Evolutionary conservation across 2,329 filamentous ascomycete genomes (phyloP), one percentile per base, ranked within the genome.

Genomic region (Verticillium alfalfae): DNA sequence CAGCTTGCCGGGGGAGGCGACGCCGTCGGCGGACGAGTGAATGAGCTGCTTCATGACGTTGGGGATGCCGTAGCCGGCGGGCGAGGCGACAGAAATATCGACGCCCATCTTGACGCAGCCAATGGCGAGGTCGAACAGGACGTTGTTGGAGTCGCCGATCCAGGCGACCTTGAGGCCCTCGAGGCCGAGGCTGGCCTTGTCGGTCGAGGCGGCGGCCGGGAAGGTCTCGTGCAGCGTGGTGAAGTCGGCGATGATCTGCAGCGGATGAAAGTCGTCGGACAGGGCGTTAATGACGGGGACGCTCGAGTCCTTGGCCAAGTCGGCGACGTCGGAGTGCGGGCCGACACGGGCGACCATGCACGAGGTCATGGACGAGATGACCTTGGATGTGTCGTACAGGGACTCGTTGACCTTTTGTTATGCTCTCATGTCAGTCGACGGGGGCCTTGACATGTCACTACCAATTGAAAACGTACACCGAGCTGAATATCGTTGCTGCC

Each of bases 141-240:
- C 94, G 69, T 99, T 99, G 79, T 98, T 99, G 12, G 93, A 92
- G 73, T 99, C 94, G 60, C 94, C 94, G 56, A 99, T 83, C 95
- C 95, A 99, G 16, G 95, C 94, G 64, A 98, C 85, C 78, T 97
- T 98, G 70, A 97, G 76, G 1, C 92, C 92, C 67, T 91, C 85
- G 5, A 96, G 80, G 1, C 91, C 90, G 8, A 96, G 81, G 59
- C 72, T 75, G 34, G 70, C 65, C 63, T 63, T 62, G 61, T 61
- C 58, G 1, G 66, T 66, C 39, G 75, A 71, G 3, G 73, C 72
- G 9, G 75, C 70, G 0, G 81, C 79, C 1, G 84, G 82, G 74
- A 93, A 92, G 1, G 83, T 81, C 78, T 98, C 94, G 72, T 91
- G 83, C 59, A 99, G 88, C 34, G 95, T 98, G 63, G 97, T 83